Evolutionary conservation across 306 rosid genomes (phyloP), one percentile per base, ranked within the genome.

Genomic region (Cercis canadensis): DNA sequence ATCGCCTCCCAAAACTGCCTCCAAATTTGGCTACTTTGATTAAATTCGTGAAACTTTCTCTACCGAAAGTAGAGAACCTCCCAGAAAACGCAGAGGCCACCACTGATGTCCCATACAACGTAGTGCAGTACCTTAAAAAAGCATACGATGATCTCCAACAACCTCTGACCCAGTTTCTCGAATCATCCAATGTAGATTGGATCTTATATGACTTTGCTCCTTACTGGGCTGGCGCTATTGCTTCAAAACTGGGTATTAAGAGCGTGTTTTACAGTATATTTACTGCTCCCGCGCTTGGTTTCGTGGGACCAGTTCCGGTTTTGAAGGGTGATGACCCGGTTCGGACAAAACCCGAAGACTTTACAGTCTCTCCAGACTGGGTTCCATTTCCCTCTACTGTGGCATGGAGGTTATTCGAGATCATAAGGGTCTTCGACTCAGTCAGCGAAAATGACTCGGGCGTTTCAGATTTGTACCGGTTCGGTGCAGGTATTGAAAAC

Each of bases 51-150:
- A 55, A 41, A 47, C 69, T 85, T 18, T 77, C 85, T 0, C 8
- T 82, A 9, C 87, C 85, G 4, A 19, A n/a, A 0, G 15, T 11
- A 1, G 16, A 50, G 0, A 51, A 51, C 37, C 83, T 82, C 5
- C 89, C 87, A 1, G 45, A 46, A 10, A 12, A 53, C 4, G 76
- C 87, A 2, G 82, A 85, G 69, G 77, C 89, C 17, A 84, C 80
- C 55, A 3, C 39, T 0, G 83, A 85, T 50, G 6, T 85, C 24
- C 67, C 86, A 0, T 50, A 46, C 7, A 8, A 70, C 57, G 1
- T 51, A 17, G 76, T 79, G 4, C 62, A 37, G 11, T 31, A 13
- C 11, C 81, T 85, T 36, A 85, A 82, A 36, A 8, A 9, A 10
- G 74, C 77, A 11, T 51, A 49, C 14, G 83, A 76, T 9, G 7